A percentile compares a stretch with the other conserved stretches of the same genome.
Evolutionary conservation across 805 yeast genomes (phyloP).

Genomic region (Myxozyma neglecta): DNA sequence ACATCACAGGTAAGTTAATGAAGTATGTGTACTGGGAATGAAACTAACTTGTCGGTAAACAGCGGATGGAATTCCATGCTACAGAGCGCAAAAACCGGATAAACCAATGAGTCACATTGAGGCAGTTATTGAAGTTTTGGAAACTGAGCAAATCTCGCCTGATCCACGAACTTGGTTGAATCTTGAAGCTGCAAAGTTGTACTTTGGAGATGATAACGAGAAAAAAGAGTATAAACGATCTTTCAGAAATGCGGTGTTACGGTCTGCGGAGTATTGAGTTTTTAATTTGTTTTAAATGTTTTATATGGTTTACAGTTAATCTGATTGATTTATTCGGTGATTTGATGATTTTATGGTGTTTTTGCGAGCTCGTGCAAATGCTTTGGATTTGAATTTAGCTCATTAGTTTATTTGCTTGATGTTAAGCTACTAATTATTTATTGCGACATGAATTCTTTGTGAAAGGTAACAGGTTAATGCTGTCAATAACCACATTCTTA

Average conservation of each 20-base stretch:
- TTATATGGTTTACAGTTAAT: not conserved
- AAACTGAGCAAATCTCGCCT: constrained; percentile 12
- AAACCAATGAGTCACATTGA: constrained; percentile 15
- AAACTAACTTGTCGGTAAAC: not conserved
- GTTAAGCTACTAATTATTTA: too few species aligned
- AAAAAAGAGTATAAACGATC: constrained; percentile 8
- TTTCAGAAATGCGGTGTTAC: constrained; percentile 12
- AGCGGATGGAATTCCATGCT: constrained; percentile 22
- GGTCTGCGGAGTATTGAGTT: constrained; percentile 17
- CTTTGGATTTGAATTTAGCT: not conserved
- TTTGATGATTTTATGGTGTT: too few species aligned
- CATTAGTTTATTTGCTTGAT: too few species aligned
- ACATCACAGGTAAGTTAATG: constrained; percentile 11
- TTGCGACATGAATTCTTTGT: too few species aligned
- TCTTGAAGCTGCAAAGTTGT: constrained; percentile 14
- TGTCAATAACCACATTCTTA: too few species aligned
- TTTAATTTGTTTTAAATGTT: not conserved
- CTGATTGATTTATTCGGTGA: not conserved
- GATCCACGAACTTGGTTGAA: constrained; percentile 27
- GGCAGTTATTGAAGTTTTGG: constrained; percentile 7
- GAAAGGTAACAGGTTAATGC: too few species aligned
- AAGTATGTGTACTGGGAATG: not conserved
- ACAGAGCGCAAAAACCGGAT: constrained; percentile 8
- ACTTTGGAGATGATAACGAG: constrained; percentile 10
- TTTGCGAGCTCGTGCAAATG: not conserved